Base-by-base conservation (phyloP, 257 asterid species). In the Forsythia suspensa region DNA sequence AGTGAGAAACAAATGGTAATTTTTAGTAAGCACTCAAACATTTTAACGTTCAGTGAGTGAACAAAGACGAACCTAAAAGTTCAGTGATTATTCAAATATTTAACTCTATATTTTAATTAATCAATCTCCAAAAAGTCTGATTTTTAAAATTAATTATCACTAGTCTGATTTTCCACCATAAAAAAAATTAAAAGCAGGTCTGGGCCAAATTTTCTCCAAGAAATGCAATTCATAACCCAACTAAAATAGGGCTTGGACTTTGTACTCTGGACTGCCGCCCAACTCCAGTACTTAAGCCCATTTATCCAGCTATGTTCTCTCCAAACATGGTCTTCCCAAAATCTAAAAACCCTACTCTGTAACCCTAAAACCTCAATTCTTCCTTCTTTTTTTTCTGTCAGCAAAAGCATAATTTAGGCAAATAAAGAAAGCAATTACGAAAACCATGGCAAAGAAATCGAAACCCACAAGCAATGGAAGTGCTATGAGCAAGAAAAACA, bases 391-490 rank as follows among this genome's bases (percentile, higher is more conserved):
- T 15, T 52, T 16, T 16, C 9, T 52, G 24, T 52, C 63, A 52
- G 63, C 63, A 5, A 52, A 52, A 15, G 21, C 20, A 52, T 52
- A 52, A 52, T 52, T 52, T 52, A 7, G 1, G 63, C 0, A 6
- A 52, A 16, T 46, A 16, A 52, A 18, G n/a, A 9, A 48, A 12
- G 11, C 21, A 5, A 52, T 52, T 61, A 61, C 6, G 38, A 7
- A 29, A 24, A 24, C 38, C 13, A 95, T 96, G 99, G 93, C 89
- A 84, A 91, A 91, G 69, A 87, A 84, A 11, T 74, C 86, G 70
- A 78, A 61, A 24, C 38, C 37, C 38, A 7, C 69, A 21, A 13
- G 80, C 83, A 4, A 84, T 11, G 89, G 74, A 1, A 81, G 85
- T 52, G 42, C 85, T 29, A 86, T 84, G 79, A 83, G 84, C 72